Evolutionary conservation across 345 rosid genomes (phyloP), one percentile per base, ranked within the genome.

Genomic region (Brassica rapa): DNA sequence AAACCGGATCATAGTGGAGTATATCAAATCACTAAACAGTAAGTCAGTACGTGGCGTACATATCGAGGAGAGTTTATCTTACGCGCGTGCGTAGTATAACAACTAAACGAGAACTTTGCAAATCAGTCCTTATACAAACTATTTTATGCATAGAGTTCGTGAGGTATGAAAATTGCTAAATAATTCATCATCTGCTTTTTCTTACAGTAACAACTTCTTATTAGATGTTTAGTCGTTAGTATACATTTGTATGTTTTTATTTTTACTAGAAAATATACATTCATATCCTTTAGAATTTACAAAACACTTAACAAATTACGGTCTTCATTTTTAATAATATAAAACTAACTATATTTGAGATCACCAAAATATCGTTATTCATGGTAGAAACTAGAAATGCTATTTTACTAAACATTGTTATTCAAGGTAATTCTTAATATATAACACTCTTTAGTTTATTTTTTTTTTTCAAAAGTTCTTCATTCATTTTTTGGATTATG

Each of bases 61-160:
- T 49, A 49, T 37, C 0, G 62, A 46, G 56, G 46, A 37, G 41
- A 70, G 70, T 77, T 33, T 53, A 77, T 14, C 75, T 53, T 35
- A 78, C 77, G 77, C 77, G 63, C 62, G 60, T 49, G 81, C 77
- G 81, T 78, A 65, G 37, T 72, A 72, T 66, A 78, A 57, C 23
- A 51, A 49, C 24, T 7, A 32, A 16, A 6, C n/a, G 12, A 15
- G 12, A 25, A 29, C 8, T 16, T 76, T 76, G 35, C 68, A 76
- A 19, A 3, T 6, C 1, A 2, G 24, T 14, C 74, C 68, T 59
- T 61, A 37, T 0, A 56, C 46, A 57, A 66, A 37, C 24, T 8
- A 41, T 19, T 76, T 29, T 15, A 11, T 16, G 33, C 33, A 30
- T 61, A 46, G n/a, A 60, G 9, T 16, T 8, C 46, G 11, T 8